Evolutionary conservation across 306 rosid species (phyloP), one percentile per base, ranked within the genome.

Genomic region (Gastrolobium villosum): DNA sequence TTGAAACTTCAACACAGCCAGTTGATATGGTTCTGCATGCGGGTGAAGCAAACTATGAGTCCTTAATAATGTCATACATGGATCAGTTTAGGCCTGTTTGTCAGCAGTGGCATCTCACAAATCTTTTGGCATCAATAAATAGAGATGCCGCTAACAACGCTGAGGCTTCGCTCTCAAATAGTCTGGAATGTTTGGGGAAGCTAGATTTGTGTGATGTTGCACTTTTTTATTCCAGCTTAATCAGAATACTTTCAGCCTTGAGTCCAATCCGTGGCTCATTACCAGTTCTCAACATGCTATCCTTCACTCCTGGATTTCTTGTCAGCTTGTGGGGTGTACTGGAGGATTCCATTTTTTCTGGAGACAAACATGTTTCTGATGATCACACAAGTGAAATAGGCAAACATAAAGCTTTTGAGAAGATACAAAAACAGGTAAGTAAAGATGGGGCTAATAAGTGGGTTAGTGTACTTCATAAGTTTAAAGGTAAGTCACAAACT

Each of bases 241-340:
- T 95, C 49, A 88, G 89, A 87, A 75, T 95, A 80, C 86, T 91
- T 82, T 84, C 96, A 37, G 72, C 74, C 52, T 77, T 95, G 84
- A 87, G 87, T 88, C 95, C 97, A 32, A 37, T 71, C 37, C 85
- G 82, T 85, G 97, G 97, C 66, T 83, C 94, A 2, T 88, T 90
- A 70, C 89, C 91, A 41, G 76, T 92, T 83, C 97, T 95, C 75
- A 95, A 95, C 86, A 87, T 91, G 99, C 92, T 95, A 56, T 89
- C 99, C 9, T 95, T 90, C 78, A 89, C 97, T 82, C 98, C 99
- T 72, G 98, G 96, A 59, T 95, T 91, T 87, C 92, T 94, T 84
- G 82, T 78, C 75, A 81, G 79, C 76, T 74, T 95, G 81, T 95
- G 98, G 99, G 84, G 77, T 60, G 85, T 78, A 28, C 80, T 95